phyloP scores from a whole-genome alignment of 441 rosid genomes.

The Rhodomyrtus psidioides region DNA sequence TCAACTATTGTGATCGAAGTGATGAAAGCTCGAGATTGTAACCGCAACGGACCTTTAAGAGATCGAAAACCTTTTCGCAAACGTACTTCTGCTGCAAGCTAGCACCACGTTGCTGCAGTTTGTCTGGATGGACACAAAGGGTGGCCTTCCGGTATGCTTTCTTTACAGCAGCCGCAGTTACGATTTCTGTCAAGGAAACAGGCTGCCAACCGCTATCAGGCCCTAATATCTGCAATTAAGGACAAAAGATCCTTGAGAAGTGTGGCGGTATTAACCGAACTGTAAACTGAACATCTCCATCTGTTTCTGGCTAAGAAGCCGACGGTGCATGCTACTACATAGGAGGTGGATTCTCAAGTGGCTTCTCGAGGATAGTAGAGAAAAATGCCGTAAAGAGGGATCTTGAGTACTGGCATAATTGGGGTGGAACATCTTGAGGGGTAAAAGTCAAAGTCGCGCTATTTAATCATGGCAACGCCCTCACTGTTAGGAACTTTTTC shows the following conservation, averaged over 20 bases:
- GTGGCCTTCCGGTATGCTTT: slow-evolving; percentile 95
- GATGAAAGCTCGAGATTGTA: neutral
- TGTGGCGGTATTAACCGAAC: neutral
- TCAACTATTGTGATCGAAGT: neutral
- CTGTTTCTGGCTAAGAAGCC: neutral
- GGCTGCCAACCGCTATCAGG: slow-evolving; percentile 95
- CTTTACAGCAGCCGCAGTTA: slow-evolving; percentile 66
- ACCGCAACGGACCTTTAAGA: slow-evolving; percentile 56
- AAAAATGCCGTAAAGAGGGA: neutral
- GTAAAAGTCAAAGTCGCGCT: neutral
- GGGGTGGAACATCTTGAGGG: neutral
- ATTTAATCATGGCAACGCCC: neutral
- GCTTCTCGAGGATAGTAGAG: neutral
- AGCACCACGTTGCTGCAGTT: slow-evolving; percentile 97
- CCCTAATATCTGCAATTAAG: slow-evolving; percentile 67
- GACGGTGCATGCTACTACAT: neutral
- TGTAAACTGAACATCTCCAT: neutral
- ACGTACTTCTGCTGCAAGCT: slow-evolving; percentile 82
- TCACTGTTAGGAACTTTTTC: neutral
- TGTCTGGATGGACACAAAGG: slow-evolving; percentile 89
- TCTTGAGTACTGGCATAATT: neutral
- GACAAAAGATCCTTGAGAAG: neutral
- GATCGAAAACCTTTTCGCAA: slow-evolving; percentile 96
- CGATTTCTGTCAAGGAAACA: slow-evolving; percentile 69
- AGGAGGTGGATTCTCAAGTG: neutral